Conservation (phyloP, 2,329 filamentous ascomycete species). For the Verticillium albo-atrum region DNA sequence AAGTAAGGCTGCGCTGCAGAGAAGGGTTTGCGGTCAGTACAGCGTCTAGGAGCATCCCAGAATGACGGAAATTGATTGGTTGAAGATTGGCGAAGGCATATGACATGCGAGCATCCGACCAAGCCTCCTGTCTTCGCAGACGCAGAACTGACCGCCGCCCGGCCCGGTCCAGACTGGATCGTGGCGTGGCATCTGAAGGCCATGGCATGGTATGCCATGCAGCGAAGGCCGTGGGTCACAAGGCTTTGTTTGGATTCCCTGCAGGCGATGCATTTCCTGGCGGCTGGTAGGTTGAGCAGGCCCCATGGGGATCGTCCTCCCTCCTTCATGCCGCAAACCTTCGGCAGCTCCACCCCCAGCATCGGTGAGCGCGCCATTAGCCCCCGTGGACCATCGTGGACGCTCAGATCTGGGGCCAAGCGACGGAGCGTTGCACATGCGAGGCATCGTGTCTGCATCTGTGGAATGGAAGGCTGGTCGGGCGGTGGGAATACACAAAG, state of each 20-base stretch:
- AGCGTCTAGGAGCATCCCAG: background rate
- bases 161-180: background rate
- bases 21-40: background rate
- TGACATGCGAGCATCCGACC: constrained; percentile 1
- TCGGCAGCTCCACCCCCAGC: background rate
- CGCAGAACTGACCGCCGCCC: background rate
- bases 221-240: background rate
- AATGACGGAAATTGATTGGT: background rate
- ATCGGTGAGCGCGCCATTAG: background rate
- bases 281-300: background rate
- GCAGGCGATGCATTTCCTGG: background rate
- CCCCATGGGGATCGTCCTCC: background rate
- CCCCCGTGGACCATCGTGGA: background rate
- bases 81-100: constrained; percentile 1
- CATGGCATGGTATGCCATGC: background rate
- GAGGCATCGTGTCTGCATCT: background rate
- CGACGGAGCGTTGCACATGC: background rate
- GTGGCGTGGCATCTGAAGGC: background rate
- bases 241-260: background rate
- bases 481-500: background rate
- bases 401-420: too few species aligned
- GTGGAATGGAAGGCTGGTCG: background rate
- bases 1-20: background rate
- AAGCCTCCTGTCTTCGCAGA: constrained; percentile 2
- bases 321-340: background rate